Conservation (phyloP, 2,329 filamentous ascomycete genomes). For the Emergomyces pasteurianus region DNA sequence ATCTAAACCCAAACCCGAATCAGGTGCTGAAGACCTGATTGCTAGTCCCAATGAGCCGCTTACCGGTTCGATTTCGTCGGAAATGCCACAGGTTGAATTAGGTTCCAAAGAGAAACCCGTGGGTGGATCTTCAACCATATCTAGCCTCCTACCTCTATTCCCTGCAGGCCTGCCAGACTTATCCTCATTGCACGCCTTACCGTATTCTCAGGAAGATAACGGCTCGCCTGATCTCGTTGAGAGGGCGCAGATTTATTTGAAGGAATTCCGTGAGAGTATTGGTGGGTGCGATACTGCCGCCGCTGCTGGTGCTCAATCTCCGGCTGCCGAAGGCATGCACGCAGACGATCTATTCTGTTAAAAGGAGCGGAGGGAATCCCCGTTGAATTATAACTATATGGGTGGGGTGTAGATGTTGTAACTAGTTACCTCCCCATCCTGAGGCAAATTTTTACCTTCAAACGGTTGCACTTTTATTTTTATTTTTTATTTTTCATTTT, state of each 20-base stretch:
- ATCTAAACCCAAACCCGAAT: not conserved
- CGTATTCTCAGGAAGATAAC: constrained; percentile 41
- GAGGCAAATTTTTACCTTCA: not conserved
- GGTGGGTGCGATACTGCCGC: constrained; percentile 57
- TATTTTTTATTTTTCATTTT: not conserved
- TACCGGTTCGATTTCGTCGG: constrained; percentile 1
- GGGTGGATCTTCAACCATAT: constrained; percentile 34
- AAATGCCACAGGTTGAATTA: not conserved
- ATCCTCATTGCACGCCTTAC: constrained; percentile 46
- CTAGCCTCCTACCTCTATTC: constrained; percentile 34
- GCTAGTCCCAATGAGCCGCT: constrained; percentile 12
- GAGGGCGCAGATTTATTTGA: constrained; percentile 42
- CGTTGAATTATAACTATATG: not conserved
- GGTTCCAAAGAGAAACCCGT: constrained; percentile 16
- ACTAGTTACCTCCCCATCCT: not conserved
- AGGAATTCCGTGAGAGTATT: constrained; percentile 49
- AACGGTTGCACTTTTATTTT: not conserved
- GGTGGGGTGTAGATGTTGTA: not conserved
- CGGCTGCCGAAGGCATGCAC: constrained; percentile 21
- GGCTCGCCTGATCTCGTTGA: constrained; percentile 21
- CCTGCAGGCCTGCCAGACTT: constrained; percentile 39
- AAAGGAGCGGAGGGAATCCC: constrained; percentile 19
- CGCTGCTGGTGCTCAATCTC: constrained; percentile 23
- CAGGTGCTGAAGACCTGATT: not conserved
- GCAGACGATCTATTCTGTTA: constrained; percentile 56